Base-by-base conservation (phyloP, 73 alveolate genomes). In the Paramecium pentaurelia region DNA sequence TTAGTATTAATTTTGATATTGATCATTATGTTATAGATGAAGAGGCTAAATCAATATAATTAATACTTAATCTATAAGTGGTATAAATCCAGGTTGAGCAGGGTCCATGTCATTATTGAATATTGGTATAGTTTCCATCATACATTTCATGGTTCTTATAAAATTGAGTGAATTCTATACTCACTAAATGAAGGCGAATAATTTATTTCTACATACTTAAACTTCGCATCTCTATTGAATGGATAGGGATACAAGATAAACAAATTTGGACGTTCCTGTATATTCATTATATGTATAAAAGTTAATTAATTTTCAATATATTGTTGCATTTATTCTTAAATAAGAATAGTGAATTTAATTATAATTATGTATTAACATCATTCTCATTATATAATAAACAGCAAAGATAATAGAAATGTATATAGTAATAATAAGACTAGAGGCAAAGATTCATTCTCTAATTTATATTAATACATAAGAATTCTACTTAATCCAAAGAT, bases 91-190 rank as follows among this genome's bases (percentile, higher is more conserved):
- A 2, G 87, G 87, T 73, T 37, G 32, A 6, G 60, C 40, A 14
- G 87, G 87, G 16, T 73, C 64, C 18, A 10, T 32, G 47, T 73
- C 87, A 73, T 32, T 73, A 38, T 73, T 73, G 8, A 73, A 73
- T 36, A 73, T 38, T 16, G 87, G 87, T 25, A 64, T 64, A 5
- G 84, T 64, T 32, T 64, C 84, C 84, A 64, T 64, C 84, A 64
- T 64, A 64, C 84, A 64, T 28, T 64, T 28, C 27, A 4, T 64
- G 47, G 22, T 64, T 34, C 84, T 64, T 28, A 6, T 54, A 54
- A 16, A 16, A 28, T 25, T 12, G 47, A 64, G 4, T 11, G 30
- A 64, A 32, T 3, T 28, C 4, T 28, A 32, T 64, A 64, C 84
- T 64, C 84, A 64, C 84, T 64, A 28, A 64, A 64, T 14, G 47